Conservation (phyloP, 176 grass and related monocot genomes). For the Musa troglodytarum region DNA sequence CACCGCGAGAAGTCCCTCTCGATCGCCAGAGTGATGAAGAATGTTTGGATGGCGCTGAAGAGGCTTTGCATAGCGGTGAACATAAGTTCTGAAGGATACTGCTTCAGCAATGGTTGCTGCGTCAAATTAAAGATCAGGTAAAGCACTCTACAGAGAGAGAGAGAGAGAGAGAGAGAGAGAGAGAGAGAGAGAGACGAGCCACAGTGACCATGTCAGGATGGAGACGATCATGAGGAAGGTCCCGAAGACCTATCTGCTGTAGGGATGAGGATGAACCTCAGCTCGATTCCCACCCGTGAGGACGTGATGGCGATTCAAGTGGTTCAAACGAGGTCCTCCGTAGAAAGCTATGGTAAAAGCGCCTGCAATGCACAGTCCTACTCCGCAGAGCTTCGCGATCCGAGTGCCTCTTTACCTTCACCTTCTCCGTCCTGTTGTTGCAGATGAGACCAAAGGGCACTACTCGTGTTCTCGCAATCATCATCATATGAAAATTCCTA, state of each 20-base stretch:
- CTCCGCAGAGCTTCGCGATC: constrained; percentile 41
- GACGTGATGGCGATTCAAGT: constrained; percentile 42
- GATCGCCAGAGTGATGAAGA: constrained; percentile 38
- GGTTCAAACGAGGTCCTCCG: constrained; percentile 42
- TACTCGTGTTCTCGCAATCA: neutral
- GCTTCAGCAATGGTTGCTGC: constrained; percentile 43
- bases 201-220: constrained; percentile 36
- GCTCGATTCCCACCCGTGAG: constrained; percentile 6
- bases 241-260: constrained; percentile 49
- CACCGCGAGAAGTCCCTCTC: constrained; percentile 62
- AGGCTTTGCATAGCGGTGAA: constrained; percentile 55
- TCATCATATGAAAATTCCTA: neutral
- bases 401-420: constrained; percentile 56
- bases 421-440: constrained; percentile 43
- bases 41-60: constrained; percentile 47
- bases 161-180: too few species aligned
- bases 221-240: constrained; percentile 53
- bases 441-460: neutral
- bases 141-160: too few species aligned
- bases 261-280: constrained; percentile 10
- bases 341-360: constrained; percentile 60
- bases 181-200: constrained; percentile 20
- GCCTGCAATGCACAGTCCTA: constrained; percentile 42
- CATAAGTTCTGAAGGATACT: constrained; percentile 63
- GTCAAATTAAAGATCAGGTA: neutral